phyloP scores from a whole-genome alignment of 768 basidiomycete species.

The Macrolepiota albuminosa region DNA sequence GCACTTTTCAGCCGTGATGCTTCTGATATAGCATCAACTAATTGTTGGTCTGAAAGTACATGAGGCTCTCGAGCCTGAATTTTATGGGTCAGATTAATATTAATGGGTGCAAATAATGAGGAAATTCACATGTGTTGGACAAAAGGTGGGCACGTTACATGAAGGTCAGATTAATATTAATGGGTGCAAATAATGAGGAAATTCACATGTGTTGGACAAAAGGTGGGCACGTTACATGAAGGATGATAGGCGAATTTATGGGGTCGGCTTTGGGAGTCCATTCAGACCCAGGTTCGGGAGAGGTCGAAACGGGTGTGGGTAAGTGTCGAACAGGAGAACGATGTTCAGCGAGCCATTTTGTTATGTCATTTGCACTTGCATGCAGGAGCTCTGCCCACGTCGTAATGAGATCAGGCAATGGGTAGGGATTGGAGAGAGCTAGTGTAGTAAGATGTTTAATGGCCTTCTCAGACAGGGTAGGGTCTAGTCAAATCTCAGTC shows the following conservation, averaged over 20 bases:
- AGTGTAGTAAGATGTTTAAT: constrained; percentile 22
- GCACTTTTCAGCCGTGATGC: constrained; percentile 8
- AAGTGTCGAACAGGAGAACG: constrained; percentile 14
- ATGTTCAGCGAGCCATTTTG: constrained; percentile 17
- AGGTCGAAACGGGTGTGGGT: constrained; percentile 21
- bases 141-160: neutral
- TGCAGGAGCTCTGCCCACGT: constrained; percentile 27
- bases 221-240: neutral
- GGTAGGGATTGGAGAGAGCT: constrained; percentile 17
- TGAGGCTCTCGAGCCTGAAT: constrained; percentile 14
- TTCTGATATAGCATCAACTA: constrained; percentile 19
- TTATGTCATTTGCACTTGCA: constrained; percentile 18
- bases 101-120: neutral
- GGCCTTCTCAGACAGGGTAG: constrained; percentile 17
- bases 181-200: neutral
- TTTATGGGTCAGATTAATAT: neutral
- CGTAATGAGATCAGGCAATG: constrained; percentile 19
- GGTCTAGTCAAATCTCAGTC: neutral
- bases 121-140: constrained; percentile 5
- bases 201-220: constrained; percentile 7
- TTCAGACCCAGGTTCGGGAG: constrained; percentile 17
- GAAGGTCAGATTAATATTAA: neutral
- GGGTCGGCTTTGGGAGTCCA: constrained; percentile 16
- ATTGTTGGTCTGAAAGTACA: constrained; percentile 7
- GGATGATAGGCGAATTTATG: constrained; percentile 14